phyloP scores from a whole-genome alignment of 2,329 filamentous ascomycete genomes.

The Helotiales sp. region DNA sequence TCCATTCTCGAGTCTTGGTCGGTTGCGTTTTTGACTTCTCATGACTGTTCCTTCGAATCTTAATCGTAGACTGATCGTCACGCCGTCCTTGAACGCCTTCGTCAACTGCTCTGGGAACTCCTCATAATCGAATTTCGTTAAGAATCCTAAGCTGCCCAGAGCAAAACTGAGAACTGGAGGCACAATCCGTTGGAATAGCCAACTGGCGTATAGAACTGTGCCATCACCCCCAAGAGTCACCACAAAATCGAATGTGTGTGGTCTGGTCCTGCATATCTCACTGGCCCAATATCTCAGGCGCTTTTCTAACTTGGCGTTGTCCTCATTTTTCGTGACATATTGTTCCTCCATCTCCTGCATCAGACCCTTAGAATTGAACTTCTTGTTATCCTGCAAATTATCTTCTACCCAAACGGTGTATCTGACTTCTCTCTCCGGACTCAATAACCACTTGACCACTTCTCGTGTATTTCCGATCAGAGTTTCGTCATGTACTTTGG shows the following conservation, averaged over 20 bases:
- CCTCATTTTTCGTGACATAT: conserved; percentile 47
- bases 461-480: conserved; percentile 79
- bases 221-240: conserved; percentile 93
- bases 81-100: conserved; percentile 77
- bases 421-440: conserved; percentile 65
- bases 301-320: conserved; percentile 28
- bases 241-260: conserved; percentile 92
- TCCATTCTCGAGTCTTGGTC: conserved; percentile 33
- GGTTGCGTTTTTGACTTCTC: conserved; percentile 66
- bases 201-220: conserved; percentile 95
- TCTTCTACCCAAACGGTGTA: conserved; percentile 88
- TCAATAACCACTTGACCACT: conserved; percentile 80
- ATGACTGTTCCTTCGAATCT: conserved; percentile 95
- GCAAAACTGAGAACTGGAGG: conserved; percentile 92
- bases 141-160: conserved; percentile 87
- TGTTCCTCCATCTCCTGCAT: conserved; percentile 61
- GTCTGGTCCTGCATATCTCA: conserved; percentile 74
- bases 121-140: conserved; percentile 95
- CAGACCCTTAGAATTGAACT: conserved; percentile 75
- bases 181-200: conserved; percentile 94
- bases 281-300: conserved; percentile 83
- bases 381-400: conserved; percentile 70
- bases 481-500: conserved; percentile 86
- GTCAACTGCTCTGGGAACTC: conserved; percentile 72
- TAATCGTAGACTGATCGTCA: conserved; percentile 84